phyloP scores from a whole-genome alignment of 495 filamentous ascomycete genomes.

The Penicillium alfredii region DNA sequence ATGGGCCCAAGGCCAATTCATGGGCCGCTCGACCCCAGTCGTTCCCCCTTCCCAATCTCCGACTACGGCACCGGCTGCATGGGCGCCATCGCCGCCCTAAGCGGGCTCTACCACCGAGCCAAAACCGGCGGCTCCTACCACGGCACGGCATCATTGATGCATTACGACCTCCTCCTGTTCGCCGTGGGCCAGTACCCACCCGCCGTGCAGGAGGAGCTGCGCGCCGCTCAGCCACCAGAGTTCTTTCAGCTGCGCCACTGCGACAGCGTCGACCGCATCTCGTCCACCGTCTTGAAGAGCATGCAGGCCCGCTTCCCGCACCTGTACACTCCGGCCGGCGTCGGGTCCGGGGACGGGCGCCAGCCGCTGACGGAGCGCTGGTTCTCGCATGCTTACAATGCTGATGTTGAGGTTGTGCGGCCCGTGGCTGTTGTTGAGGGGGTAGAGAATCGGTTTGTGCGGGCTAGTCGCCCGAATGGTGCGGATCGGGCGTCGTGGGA shows the following conservation, averaged over 20 bases:
- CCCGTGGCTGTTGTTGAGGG: slow-evolving; percentile 34
- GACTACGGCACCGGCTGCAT: slow-evolving; percentile 72
- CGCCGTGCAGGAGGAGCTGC: slow-evolving; percentile 51
- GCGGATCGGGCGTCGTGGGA: slow-evolving; percentile 32
- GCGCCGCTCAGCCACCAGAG: slow-evolving; percentile 45
- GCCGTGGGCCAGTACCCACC: slow-evolving; percentile 54
- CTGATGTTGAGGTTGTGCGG: slow-evolving; percentile 37
- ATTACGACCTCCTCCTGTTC: slow-evolving; percentile 66
- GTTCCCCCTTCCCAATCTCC: slow-evolving; percentile 77
- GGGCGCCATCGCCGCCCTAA: slow-evolving; percentile 58
- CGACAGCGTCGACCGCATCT: slow-evolving; percentile 69
- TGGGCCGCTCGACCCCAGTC: slow-evolving; percentile 64
- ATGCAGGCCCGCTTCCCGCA: slow-evolving; percentile 48
- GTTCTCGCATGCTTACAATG: slow-evolving; percentile 34
- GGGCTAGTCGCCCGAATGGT: slow-evolving; percentile 40
- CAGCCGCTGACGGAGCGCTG: slow-evolving; percentile 35
- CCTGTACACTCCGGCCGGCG: slow-evolving; percentile 23
- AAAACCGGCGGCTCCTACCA: slow-evolving; percentile 59
- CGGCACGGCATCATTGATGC: slow-evolving; percentile 55
- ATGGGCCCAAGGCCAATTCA: slow-evolving; percentile 68
- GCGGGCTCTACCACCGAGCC: slow-evolving; percentile 56
- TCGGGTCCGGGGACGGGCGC: slow-evolving; percentile 8
- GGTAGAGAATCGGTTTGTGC: slow-evolving; percentile 36
- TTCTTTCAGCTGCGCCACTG: slow-evolving; percentile 63
- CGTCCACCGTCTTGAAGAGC: slow-evolving; percentile 55